Evolutionary conservation across 305 asterid species (phyloP), one percentile per base, ranked within the genome.

Genomic region (Plantago coronopus): DNA sequence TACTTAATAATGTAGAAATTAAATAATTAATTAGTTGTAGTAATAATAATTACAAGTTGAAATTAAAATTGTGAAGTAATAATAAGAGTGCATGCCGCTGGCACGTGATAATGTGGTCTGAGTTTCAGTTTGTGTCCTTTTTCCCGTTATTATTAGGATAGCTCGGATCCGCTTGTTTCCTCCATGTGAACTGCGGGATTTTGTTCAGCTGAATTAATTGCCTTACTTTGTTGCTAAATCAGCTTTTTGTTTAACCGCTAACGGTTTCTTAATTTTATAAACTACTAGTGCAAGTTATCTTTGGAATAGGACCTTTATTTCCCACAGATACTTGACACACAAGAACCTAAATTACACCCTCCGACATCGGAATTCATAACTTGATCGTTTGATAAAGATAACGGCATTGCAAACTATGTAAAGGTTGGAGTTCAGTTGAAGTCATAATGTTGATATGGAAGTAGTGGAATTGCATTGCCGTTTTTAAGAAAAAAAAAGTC

Each of bases 31-130:
- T 81, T 89, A 78, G 56, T 71, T 67, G 81, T 81, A 81, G 79
- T 78, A 68, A 69, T 48, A n/a, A 22, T 64, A 67, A 27, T 18
- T n/a, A 37, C 31, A 38, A 2, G 21, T 49, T 21, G 55, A 21
- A 21, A n/a, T 49, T 63, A 73, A 63, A 46, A 44, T 18, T 14
- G 60, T 42, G 48, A 54, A 63, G 19, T 61, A 62, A 69, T 70
- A 47, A 65, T 64, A 68, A 40, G 65, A 42, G 63, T 54, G 67
- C 72, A 79, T 72, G 80, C 74, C 71, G 63, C 42, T 77, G 86
- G 74, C 90, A 81, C 88, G 88, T 86, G 95, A 81, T 66, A 66
- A 55, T 74, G 77, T 78, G 65, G 60, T 57, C 66, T 54, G 70
- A 59, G n/a, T 47, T 71, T 68, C 76, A 59, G 58, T 50, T 71